phyloP scores from a whole-genome alignment of 2,329 filamentous ascomycete species.

The Uncinocarpus reesii region DNA sequence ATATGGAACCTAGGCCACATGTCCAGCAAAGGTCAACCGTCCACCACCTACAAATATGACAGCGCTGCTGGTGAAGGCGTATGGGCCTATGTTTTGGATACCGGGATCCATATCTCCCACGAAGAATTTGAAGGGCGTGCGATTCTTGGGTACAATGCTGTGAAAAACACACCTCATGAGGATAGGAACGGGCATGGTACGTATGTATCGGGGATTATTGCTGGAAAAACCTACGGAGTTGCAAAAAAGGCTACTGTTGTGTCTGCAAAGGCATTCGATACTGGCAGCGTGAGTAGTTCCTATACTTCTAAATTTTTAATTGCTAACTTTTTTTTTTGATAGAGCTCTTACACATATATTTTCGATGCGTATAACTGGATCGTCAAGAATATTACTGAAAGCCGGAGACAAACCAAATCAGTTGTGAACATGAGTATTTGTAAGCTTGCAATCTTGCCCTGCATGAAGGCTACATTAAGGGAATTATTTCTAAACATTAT shows the following conservation, averaged over 20 bases:
- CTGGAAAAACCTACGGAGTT: conserved; percentile 11
- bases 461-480: neutral
- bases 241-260: conserved; percentile 12
- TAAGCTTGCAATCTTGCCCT: neutral
- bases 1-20: conserved; percentile 11
- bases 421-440: conserved; percentile 14
- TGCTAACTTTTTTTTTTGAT: neutral
- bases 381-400: conserved; percentile 13
- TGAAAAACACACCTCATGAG: neutral
- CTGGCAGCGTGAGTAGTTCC: conserved; percentile 4
- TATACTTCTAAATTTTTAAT: no score
- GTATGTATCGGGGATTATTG: conserved; percentile 9
- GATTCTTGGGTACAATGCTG: conserved; percentile 10
- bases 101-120: conserved; percentile 11
- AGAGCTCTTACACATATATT: conserved; percentile 12
- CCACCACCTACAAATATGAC: conserved; percentile 8
- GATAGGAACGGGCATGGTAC: conserved; percentile 11
- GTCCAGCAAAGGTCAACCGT: conserved; percentile 10
- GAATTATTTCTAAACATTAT: neutral
- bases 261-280: conserved; percentile 10
- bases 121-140: conserved; percentile 12
- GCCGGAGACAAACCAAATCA: conserved; percentile 7
- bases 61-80: conserved; percentile 8
- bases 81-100: conserved; percentile 12
- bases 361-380: conserved; percentile 14